Evolutionary conservation across 208 protist genomes (phyloP).

Genomic region (Crithidia bombi): DNA sequence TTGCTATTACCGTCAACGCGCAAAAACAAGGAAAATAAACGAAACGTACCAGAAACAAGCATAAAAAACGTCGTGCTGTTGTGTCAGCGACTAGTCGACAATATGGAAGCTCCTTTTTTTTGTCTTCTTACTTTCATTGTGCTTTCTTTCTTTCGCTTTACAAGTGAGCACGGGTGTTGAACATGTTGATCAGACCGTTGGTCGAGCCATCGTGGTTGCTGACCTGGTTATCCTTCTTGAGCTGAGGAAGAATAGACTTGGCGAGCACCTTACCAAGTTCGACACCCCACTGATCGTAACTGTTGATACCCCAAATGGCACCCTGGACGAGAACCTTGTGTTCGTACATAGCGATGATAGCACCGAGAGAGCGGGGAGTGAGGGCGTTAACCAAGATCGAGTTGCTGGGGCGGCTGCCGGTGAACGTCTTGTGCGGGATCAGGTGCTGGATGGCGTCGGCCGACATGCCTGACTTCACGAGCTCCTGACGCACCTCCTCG

Average conservation of each 20-base stretch:
- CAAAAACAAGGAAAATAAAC: slow-evolving; percentile 13
- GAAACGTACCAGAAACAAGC: background rate
- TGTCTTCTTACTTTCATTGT: background rate
- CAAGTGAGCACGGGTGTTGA: slow-evolving; percentile 76
- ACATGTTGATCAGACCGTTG: slow-evolving; percentile 96
- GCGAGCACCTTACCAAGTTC: slow-evolving; percentile 98
- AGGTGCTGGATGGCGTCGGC: slow-evolving; percentile 66
- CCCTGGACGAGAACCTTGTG: slow-evolving; percentile 98
- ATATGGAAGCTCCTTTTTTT: background rate
- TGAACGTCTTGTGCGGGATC: slow-evolving; percentile 90
- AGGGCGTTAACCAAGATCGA: slow-evolving; percentile 95
- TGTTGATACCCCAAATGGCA: slow-evolving; percentile 98
- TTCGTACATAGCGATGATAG: slow-evolving; percentile 98
- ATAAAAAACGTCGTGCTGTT: background rate
- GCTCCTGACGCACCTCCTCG: slow-evolving; percentile 84
- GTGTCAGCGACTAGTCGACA: background rate
- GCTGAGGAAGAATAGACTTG: slow-evolving; percentile 95
- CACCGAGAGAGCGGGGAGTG: slow-evolving; percentile 92
- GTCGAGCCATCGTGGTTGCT: slow-evolving; percentile 94
- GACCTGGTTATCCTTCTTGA: slow-evolving; percentile 59
- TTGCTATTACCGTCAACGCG: background rate
- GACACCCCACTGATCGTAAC: slow-evolving; percentile 98
- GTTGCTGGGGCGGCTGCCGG: slow-evolving; percentile 96
- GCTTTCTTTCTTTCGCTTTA: slow-evolving; percentile 26
- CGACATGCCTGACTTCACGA: slow-evolving; percentile 51